These are phyloP conservation scores for Geoglossum cookeanum DNA, from an alignment of 2,329 filamentous ascomycete genomes.

Conservation along the genomic window DNA sequence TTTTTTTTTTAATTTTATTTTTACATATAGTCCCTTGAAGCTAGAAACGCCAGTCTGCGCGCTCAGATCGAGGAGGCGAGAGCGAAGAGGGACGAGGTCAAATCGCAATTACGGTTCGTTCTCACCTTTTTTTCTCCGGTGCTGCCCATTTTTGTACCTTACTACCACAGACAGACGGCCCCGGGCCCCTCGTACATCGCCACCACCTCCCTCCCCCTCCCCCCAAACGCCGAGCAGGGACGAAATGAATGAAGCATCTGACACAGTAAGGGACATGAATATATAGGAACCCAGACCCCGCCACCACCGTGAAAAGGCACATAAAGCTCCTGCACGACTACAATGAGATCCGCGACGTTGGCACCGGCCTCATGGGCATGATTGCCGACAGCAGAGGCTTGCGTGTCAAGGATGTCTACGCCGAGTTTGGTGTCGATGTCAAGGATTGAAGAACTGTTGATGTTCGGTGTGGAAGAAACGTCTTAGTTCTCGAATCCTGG, in stretches of 20 bases:
- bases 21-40: background rate
- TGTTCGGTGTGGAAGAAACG: background rate
- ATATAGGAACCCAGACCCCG: slow-evolving; percentile 2
- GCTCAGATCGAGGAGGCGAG: background rate
- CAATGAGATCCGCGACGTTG: slow-evolving; percentile 53
- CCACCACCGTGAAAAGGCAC: slow-evolving; percentile 36
- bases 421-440: slow-evolving; percentile 3
- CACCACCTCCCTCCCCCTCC: background rate
- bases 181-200: too few species aligned
- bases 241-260: background rate
- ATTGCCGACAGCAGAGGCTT: slow-evolving; percentile 6
- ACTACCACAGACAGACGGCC: too few species aligned
- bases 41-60: background rate
- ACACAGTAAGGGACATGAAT: background rate
- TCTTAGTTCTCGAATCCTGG: too few species aligned
- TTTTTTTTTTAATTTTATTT: too few species aligned
- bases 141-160: background rate
- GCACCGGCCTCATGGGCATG: slow-evolving; percentile 40
- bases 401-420: slow-evolving; percentile 3
- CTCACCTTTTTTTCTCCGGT: background rate
- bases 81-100: background rate
- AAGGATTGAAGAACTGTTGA: slow-evolving; percentile 2
- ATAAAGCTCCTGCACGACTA: slow-evolving; percentile 48
- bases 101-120: background rate
- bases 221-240: background rate